phyloP scores from a whole-genome alignment of 1,284 basidiomycete species.

The Sphagnurus paluster region DNA sequence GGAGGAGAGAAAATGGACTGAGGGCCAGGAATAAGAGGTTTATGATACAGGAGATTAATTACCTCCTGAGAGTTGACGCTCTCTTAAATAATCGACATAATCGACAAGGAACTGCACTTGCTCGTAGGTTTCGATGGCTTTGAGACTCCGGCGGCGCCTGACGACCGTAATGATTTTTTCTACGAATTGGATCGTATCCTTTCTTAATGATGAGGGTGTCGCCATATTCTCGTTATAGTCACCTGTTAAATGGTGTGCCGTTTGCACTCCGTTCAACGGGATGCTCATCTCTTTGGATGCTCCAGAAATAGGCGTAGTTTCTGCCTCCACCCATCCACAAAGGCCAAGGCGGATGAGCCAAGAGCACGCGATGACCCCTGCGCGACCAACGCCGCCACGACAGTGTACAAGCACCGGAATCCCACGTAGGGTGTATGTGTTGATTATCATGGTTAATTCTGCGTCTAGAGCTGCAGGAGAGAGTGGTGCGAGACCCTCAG shows the following conservation, averaged over 20 bases:
- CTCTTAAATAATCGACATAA: constrained; percentile 71
- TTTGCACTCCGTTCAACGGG: constrained; percentile 5
- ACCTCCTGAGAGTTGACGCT: neutral
- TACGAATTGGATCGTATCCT: constrained; percentile 63
- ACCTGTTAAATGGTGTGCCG: neutral
- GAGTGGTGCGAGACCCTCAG: constrained; percentile 86
- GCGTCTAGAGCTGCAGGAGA: constrained; percentile 66
- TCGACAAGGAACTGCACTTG: constrained; percentile 86
- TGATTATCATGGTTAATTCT: constrained; percentile 71
- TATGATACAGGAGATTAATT: neutral
- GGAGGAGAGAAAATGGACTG: neutral
- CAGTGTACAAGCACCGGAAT: constrained; percentile 86
- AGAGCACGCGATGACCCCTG: constrained; percentile 89
- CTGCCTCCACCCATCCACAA: constrained; percentile 60
- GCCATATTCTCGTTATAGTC: constrained; percentile 8
- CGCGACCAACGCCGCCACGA: constrained; percentile 92
- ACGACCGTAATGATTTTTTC: constrained; percentile 76
- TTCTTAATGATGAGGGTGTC: constrained; percentile 13
- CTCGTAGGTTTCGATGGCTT: constrained; percentile 90
- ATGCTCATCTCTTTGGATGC: constrained; percentile 3
- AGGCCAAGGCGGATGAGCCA: constrained; percentile 95
- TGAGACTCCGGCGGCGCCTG: constrained; percentile 73
- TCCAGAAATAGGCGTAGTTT: neutral
- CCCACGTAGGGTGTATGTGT: constrained; percentile 76
- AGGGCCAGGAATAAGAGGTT: neutral